Evolutionary conservation across 1,284 basidiomycete genomes (phyloP).

Genomic region (Sporisorium graminicola): DNA sequence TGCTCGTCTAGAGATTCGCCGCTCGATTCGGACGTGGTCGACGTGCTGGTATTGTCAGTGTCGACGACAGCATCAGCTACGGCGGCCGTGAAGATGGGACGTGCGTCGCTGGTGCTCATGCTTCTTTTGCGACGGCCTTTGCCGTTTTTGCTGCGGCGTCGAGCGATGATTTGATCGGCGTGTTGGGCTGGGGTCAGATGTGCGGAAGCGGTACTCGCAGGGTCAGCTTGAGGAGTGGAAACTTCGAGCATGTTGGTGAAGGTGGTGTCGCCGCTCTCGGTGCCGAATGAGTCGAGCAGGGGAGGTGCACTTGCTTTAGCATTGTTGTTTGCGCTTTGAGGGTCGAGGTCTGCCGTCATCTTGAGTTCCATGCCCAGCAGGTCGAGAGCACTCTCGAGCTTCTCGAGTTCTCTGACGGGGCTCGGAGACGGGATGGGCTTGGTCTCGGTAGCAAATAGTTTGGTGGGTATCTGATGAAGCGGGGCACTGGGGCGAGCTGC

Average conservation of each 20-base stretch:
- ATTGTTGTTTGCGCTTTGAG: neutral
- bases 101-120: constrained; percentile 57
- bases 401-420: constrained; percentile 46
- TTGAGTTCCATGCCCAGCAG: constrained; percentile 55
- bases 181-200: constrained; percentile 58
- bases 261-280: constrained; percentile 2
- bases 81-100: constrained; percentile 40
- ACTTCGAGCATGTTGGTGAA: constrained; percentile 13
- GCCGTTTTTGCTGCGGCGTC: constrained; percentile 58
- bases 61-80: constrained; percentile 6
- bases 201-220: neutral
- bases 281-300: constrained; percentile 15
- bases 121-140: constrained; percentile 49
- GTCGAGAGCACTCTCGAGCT: constrained; percentile 54
- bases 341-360: constrained; percentile 21
- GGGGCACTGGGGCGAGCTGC: constrained; percentile 41
- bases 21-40: constrained; percentile 10
- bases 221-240: neutral
- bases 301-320: neutral
- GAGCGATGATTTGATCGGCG: constrained; percentile 62
- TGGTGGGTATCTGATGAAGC: constrained; percentile 3
- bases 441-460: constrained; percentile 29
- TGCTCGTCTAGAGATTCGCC: constrained; percentile 26
- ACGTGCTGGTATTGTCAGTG: constrained; percentile 12
- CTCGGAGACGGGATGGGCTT: constrained; percentile 51